phyloP scores from a whole-genome alignment of 202 grass and related monocot species.

The Carex sylvatica region DNA sequence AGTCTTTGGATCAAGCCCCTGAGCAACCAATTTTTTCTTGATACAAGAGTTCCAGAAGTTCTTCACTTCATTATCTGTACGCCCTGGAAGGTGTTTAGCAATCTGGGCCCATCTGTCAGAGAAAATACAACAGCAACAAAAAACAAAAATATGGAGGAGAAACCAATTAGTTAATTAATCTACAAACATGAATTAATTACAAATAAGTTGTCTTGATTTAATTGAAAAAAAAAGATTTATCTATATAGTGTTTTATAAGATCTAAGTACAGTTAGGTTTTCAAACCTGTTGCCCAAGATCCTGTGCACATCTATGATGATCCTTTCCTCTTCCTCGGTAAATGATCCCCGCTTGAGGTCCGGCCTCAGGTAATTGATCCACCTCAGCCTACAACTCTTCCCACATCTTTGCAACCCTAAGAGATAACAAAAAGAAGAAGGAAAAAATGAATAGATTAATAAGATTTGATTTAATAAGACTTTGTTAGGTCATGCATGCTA shows the following conservation, averaged over 20 bases:
- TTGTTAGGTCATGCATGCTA: not conserved
- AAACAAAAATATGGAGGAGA: not conserved
- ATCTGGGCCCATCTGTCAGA: slow-evolving; percentile 84
- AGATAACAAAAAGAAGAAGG: not conserved
- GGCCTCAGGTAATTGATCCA: slow-evolving; percentile 99
- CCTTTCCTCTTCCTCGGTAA: slow-evolving; percentile 85
- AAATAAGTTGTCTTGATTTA: not conserved
- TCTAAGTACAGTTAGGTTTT: slow-evolving; percentile 18
- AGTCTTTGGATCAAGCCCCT: slow-evolving; percentile 92
- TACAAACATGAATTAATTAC: not conserved
- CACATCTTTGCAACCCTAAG: slow-evolving; percentile 83
- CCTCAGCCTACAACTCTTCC: slow-evolving; percentile 95
- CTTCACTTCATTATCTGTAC: slow-evolving; percentile 99
- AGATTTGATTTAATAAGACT: not conserved
- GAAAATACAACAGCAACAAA: not conserved
- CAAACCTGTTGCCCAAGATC: slow-evolving; percentile 87
- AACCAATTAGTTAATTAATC: slow-evolving; percentile 5
- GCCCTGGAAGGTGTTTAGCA: slow-evolving; percentile 87
- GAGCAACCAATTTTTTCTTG: slow-evolving; percentile 97
- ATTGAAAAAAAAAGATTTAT: not conserved
- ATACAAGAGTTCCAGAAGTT: slow-evolving; percentile 99
- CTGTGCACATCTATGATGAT: slow-evolving; percentile 95
- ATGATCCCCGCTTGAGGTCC: slow-evolving; percentile 87
- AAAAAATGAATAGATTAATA: not conserved
- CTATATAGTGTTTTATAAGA: not conserved